phyloP scores from a whole-genome alignment of 306 rosid species.

The Glycine soja region DNA sequence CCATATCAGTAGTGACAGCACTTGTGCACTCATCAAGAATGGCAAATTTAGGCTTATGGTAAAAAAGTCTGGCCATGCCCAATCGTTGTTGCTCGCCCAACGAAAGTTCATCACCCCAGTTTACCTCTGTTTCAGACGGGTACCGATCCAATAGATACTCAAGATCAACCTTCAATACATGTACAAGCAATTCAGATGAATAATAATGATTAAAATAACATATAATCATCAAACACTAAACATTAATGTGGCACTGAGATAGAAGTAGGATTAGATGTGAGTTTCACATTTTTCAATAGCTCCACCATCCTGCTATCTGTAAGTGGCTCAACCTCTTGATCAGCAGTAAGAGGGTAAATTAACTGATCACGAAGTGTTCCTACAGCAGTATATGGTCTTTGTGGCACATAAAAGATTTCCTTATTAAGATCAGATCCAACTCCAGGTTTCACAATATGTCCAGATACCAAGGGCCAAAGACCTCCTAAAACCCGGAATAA shows the following conservation, averaged over 20 bases:
- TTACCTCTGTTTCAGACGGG: slow-evolving; percentile 78
- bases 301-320: slow-evolving; percentile 75
- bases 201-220: slow-evolving; percentile 31
- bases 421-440: slow-evolving; percentile 90
- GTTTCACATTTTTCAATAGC: slow-evolving; percentile 71
- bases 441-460: slow-evolving; percentile 89
- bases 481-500: slow-evolving; percentile 96
- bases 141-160: slow-evolving; percentile 85
- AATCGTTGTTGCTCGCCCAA: slow-evolving; percentile 91
- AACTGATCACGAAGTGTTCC: slow-evolving; percentile 92
- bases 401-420: slow-evolving; percentile 93
- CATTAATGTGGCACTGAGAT: background rate
- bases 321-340: slow-evolving; percentile 80
- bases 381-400: slow-evolving; percentile 92
- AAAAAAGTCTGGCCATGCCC: slow-evolving; percentile 95
- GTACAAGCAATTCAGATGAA: slow-evolving; percentile 23
- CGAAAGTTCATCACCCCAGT: slow-evolving; percentile 93
- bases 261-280: slow-evolving; percentile 21
- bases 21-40: slow-evolving; percentile 96
- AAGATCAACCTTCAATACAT: slow-evolving; percentile 76
- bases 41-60: slow-evolving; percentile 92
- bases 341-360: slow-evolving; percentile 79
- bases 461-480: slow-evolving; percentile 90
- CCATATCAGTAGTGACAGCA: slow-evolving; percentile 97
- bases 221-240: slow-evolving; percentile 21